phyloP scores from a whole-genome alignment of 805 yeast species.

The Saccharomycopsis lassenensis region DNA sequence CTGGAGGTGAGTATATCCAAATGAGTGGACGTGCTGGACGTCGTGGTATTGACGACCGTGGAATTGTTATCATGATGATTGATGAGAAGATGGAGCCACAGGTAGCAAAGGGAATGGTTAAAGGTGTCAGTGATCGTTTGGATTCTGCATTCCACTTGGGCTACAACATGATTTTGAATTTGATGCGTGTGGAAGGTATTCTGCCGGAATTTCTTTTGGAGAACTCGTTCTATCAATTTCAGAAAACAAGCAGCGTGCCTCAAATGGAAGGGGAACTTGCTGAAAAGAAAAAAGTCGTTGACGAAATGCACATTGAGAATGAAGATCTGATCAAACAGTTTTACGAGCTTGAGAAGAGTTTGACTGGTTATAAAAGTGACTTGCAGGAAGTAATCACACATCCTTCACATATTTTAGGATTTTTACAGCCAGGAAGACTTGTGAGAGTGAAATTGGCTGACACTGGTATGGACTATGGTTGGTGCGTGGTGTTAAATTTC shows the following conservation, averaged over 20 bases:
- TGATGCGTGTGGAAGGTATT: slow-evolving; percentile 95
- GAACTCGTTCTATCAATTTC: slow-evolving; percentile 90
- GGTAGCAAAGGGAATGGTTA: slow-evolving; percentile 98
- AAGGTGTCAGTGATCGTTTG: slow-evolving; percentile 95
- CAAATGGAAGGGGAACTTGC: slow-evolving; percentile 55
- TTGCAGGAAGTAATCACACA: slow-evolving; percentile 76
- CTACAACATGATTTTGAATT: slow-evolving; percentile 90
- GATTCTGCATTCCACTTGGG: slow-evolving; percentile 98
- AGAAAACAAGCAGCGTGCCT: slow-evolving; percentile 86
- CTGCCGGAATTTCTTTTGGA: slow-evolving; percentile 97
- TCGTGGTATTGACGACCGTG: slow-evolving; percentile 98
- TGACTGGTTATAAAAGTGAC: slow-evolving; percentile 62
- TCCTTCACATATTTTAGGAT: slow-evolving; percentile 77
- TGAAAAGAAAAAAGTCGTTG: slow-evolving; percentile 40
- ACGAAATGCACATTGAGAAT: slow-evolving; percentile 52
- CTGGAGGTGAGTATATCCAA: slow-evolving; percentile 98
- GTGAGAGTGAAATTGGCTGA: slow-evolving; percentile 46
- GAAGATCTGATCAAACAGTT: slow-evolving; percentile 68
- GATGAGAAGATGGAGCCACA: slow-evolving; percentile 99
- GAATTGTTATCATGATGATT: slow-evolving; percentile 98
- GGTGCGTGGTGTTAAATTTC: slow-evolving; percentile 84
- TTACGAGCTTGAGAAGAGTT: slow-evolving; percentile 67
- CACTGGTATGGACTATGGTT: slow-evolving; percentile 65
- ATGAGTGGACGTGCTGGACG: slow-evolving; percentile 99
- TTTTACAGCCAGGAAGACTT: slow-evolving; percentile 82